Conservation (phyloP, 495 filamentous ascomycete species). For the Neurospora sublineolata region DNA sequence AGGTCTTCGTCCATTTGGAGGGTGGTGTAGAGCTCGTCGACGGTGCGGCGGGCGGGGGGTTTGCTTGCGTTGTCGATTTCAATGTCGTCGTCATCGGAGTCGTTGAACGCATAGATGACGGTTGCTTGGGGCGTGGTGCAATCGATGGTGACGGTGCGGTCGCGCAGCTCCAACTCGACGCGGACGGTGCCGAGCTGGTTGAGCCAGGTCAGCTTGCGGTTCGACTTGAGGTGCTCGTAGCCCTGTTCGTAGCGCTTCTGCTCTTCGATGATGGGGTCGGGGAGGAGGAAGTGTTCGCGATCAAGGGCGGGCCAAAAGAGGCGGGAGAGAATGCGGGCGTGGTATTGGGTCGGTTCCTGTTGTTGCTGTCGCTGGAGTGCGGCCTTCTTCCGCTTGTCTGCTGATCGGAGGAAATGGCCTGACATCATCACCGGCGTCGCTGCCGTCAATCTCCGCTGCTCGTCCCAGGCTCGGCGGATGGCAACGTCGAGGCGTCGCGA, state of each 20-base stretch:
- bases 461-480: conserved; percentile 35
- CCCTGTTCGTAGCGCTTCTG: conserved; percentile 60
- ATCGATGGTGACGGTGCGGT: conserved; percentile 59
- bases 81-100: conserved; percentile 18
- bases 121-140: conserved; percentile 82
- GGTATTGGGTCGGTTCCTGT: conserved; percentile 26
- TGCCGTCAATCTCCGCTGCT: neutral
- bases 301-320: conserved; percentile 88
- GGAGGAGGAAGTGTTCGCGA: conserved; percentile 63
- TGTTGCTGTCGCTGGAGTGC: neutral
- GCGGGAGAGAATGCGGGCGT: conserved; percentile 79
- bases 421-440: conserved; percentile 10
- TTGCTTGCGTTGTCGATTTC: conserved; percentile 1
- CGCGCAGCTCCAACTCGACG: conserved; percentile 71
- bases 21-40: conserved; percentile 48
- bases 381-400: neutral
- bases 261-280: conserved; percentile 46
- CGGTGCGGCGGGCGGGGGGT: conserved; percentile 37
- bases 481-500: conserved; percentile 58
- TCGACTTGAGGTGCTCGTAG: conserved; percentile 70
- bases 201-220: conserved; percentile 80
- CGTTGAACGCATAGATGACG: conserved; percentile 77
- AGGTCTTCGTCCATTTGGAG: conserved; percentile 70
- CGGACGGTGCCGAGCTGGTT: conserved; percentile 69
- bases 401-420: conserved; percentile 13